A percentile compares a stretch with the other conserved stretches of the same genome.
phyloP scores from a whole-genome alignment of 768 basidiomycete genomes.

The Hemileccinum rubropunctum region DNA sequence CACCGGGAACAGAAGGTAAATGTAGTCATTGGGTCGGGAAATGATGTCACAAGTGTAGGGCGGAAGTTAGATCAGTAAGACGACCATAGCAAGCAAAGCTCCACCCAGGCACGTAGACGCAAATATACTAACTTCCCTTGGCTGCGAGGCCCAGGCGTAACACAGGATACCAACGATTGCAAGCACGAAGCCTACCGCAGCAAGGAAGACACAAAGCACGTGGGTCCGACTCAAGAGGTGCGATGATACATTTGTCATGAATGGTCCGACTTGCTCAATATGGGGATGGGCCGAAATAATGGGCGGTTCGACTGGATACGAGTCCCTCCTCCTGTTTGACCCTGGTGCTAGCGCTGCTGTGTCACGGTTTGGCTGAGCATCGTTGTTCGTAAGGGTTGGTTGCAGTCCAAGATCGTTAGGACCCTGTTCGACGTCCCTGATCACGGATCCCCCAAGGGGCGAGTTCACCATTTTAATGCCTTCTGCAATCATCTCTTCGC shows the following conservation, averaged over 20 bases:
- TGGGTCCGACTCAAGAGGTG: slow-evolving; percentile 51
- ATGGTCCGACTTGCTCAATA: slow-evolving; percentile 50
- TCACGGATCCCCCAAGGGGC: slow-evolving; percentile 11
- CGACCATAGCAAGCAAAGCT: slow-evolving; percentile 27
- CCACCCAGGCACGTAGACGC: slow-evolving; percentile 38
- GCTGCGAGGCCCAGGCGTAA: slow-evolving; percentile 50
- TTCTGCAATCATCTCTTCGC: slow-evolving; percentile 42
- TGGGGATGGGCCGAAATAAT: slow-evolving; percentile 48
- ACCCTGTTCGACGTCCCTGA: slow-evolving; percentile 15
- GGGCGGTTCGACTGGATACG: slow-evolving; percentile 19
- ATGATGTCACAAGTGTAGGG: not conserved
- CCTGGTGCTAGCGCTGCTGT: not conserved
- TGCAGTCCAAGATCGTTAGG: not conserved
- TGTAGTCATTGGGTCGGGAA: not conserved
- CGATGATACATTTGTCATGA: slow-evolving; percentile 36
- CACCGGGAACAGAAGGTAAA: too few relatives aligned
- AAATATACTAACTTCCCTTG: slow-evolving; percentile 44
- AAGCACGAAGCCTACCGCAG: slow-evolving; percentile 48
- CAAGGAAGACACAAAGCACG: slow-evolving; percentile 44
- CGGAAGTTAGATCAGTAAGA: slow-evolving; percentile 10
- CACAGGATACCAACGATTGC: slow-evolving; percentile 49
- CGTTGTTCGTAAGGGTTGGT: not conserved
- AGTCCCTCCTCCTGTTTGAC: not conserved
- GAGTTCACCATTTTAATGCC: slow-evolving; percentile 24
- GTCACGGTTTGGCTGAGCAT: not conserved